Evolutionary conservation across 2,329 filamentous ascomycete species (phyloP).

Genomic region (Pseudogymnoascus sp.): DNA sequence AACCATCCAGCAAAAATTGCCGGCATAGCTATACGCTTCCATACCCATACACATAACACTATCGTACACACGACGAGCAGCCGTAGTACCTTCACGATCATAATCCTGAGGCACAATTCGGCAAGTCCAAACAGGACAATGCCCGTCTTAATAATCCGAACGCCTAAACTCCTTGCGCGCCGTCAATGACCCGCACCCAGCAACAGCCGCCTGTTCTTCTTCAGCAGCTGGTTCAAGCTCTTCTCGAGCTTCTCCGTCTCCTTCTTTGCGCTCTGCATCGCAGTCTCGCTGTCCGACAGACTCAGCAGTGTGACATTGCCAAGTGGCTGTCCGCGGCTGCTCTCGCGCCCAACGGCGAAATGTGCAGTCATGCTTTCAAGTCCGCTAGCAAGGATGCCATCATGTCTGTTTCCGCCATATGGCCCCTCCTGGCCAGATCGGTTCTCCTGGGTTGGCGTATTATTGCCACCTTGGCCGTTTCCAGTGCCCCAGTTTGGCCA

Average conservation of each 20-base stretch:
- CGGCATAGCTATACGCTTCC: conserved; percentile 7
- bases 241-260: conserved; percentile 58
- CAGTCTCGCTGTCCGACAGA: conserved; percentile 55
- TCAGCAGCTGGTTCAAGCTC: conserved; percentile 50
- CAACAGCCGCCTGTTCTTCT: conserved; percentile 50
- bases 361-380: conserved; percentile 28
- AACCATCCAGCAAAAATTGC: conserved; percentile 5
- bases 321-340: conserved; percentile 23
- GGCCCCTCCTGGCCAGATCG: conserved; percentile 16
- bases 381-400: conserved; percentile 26
- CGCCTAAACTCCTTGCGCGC: conserved; percentile 14
- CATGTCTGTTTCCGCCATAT: conserved; percentile 17
- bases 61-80: conserved; percentile 9
- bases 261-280: conserved; percentile 41
- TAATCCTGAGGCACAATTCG: conserved; percentile 12
- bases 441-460: neutral
- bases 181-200: conserved; percentile 32
- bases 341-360: conserved; percentile 25
- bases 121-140: conserved; percentile 10
- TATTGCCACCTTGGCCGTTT: conserved; percentile 13
- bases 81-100: neutral
- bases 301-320: conserved; percentile 43
- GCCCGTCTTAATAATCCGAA: conserved; percentile 9
- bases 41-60: conserved; percentile 12
- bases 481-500: conserved; percentile 25